Conservation (phyloP, 2,329 filamentous ascomycete species). For the Colletotrichum limetticola region DNA sequence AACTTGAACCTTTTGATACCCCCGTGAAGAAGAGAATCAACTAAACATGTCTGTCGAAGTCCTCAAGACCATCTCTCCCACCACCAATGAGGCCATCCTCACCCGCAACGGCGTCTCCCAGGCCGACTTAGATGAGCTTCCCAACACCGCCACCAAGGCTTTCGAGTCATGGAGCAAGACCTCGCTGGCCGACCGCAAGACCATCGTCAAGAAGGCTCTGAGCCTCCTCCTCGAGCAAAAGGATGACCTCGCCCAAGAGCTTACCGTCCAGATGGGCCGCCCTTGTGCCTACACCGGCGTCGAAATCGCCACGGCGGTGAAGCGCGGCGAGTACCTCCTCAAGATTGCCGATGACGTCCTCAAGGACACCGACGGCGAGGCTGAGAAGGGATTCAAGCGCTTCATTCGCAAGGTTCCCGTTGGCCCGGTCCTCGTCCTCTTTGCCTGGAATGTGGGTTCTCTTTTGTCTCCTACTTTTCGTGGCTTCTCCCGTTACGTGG, state of each 20-base stretch:
- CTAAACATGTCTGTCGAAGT: conserved; percentile 70
- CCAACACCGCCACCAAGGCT: conserved; percentile 76
- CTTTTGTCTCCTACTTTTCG: neutral
- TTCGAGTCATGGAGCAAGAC: conserved; percentile 84
- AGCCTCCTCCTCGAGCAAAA: conserved; percentile 75
- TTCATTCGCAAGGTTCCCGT: conserved; percentile 91
- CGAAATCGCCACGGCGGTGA: conserved; percentile 87
- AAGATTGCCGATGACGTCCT: conserved; percentile 84
- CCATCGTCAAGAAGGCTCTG: conserved; percentile 84
- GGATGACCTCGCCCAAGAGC: conserved; percentile 83
- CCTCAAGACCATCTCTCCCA: conserved; percentile 86
- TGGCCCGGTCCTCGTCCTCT: conserved; percentile 88
- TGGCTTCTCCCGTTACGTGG: neutral
- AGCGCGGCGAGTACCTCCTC: conserved; percentile 85
- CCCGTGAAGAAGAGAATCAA: neutral
- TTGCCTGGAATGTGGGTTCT: conserved; percentile 90
- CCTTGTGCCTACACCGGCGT: conserved; percentile 88
- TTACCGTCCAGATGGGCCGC: conserved; percentile 95
- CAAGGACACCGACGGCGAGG: conserved; percentile 82
- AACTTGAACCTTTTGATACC: neutral
- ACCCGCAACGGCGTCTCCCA: conserved; percentile 80
- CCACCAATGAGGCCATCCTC: conserved; percentile 85
- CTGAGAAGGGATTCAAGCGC: conserved; percentile 88
- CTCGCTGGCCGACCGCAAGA: conserved; percentile 77
- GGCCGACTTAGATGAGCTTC: conserved; percentile 77